A percentile compares a stretch with the other conserved stretches of the same genome.
These are phyloP conservation scores for Ascocoryne sarcoides DNA, from an alignment of 2,329 filamentous ascomycete genomes.

Conservation along the genomic window DNA sequence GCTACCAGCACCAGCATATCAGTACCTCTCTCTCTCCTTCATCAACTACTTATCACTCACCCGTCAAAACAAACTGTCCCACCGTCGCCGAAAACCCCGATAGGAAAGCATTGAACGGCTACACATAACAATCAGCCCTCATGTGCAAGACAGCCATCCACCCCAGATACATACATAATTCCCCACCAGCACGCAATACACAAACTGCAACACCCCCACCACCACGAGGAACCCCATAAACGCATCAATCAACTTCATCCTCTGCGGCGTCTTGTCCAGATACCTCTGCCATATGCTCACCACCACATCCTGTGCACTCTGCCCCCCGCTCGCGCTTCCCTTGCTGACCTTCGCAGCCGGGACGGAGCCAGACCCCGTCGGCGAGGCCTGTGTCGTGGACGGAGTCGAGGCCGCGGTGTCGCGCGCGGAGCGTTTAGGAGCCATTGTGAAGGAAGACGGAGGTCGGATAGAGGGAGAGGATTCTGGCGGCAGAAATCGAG, in stretches of 20 bases:
- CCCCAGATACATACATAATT: slow-evolving; percentile 68
- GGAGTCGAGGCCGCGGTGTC: slow-evolving; percentile 12
- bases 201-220: slow-evolving; percentile 83
- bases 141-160: neutral
- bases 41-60: slow-evolving; percentile 36
- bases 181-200: slow-evolving; percentile 83
- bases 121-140: slow-evolving; percentile 13
- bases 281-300: slow-evolving; percentile 71
- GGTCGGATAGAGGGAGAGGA: slow-evolving; percentile 5
- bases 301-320: slow-evolving; percentile 44
- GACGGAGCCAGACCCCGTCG: slow-evolving; percentile 22
- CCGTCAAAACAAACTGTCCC: slow-evolving; percentile 94
- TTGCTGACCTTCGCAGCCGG: slow-evolving; percentile 21
- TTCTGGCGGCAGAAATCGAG: neutral
- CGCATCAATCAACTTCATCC: slow-evolving; percentile 82
- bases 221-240: slow-evolving; percentile 84
- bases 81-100: slow-evolving; percentile 91
- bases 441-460: slow-evolving; percentile 32
- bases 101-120: slow-evolving; percentile 99
- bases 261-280: slow-evolving; percentile 70
- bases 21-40: slow-evolving; percentile 1
- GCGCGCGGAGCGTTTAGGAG: slow-evolving; percentile 38
- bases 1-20: slow-evolving; percentile 36
- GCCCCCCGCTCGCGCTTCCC: slow-evolving; percentile 18
- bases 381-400: slow-evolving; percentile 17